Evolutionary conservation across 2,329 filamentous ascomycete genomes (phyloP), one percentile per base, ranked within the genome.

Genomic region (Dryadomyces sulphureus): DNA sequence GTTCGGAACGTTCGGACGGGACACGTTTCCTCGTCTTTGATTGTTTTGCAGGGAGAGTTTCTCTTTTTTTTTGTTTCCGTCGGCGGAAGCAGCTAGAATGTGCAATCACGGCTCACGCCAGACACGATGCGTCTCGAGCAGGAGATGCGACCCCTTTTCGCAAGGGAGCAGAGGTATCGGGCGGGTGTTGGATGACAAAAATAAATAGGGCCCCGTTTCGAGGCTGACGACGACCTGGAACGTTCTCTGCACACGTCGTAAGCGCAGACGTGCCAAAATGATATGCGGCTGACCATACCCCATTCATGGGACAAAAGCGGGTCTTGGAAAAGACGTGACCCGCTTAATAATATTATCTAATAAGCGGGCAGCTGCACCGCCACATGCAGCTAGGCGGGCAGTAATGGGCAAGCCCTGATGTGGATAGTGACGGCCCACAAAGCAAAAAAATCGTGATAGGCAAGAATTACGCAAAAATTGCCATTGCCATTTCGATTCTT

Each of bases 381-480:
- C n/a, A n/a, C n/a, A n/a, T n/a, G n/a, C n/a, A n/a, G n/a, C n/a
- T n/a, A n/a, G n/a, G n/a, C n/a, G n/a, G n/a, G n/a, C n/a, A n/a
- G n/a, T n/a, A 22, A 17, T 24, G 7, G 9, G 32, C 14, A 41
- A 52, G 49, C 48, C 52, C 51, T 50, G 49, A 52, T 47, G 35
- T 44, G 41, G 57, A 34, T 52, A 52, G 38, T 52, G 51, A 53
- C 49, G 55, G 55, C 63, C 60, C 67, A 70, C 67, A 68, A 52
- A 49, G 58, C 54, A 49, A 51, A 55, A 52, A 51, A 53, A 46
- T 41, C 9, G 48, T 43, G 38, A 41, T 21, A 25, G 5, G 39
- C 27, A 41, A 41, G 27, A 44, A 47, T 44, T 44, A 21, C 43
- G 19, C 22, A 49, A 54, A 50, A 50, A 41, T 45, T 45, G 27